Conservation (phyloP, 2,329 filamentous ascomycete species). For the Sarocladium strictum region DNA sequence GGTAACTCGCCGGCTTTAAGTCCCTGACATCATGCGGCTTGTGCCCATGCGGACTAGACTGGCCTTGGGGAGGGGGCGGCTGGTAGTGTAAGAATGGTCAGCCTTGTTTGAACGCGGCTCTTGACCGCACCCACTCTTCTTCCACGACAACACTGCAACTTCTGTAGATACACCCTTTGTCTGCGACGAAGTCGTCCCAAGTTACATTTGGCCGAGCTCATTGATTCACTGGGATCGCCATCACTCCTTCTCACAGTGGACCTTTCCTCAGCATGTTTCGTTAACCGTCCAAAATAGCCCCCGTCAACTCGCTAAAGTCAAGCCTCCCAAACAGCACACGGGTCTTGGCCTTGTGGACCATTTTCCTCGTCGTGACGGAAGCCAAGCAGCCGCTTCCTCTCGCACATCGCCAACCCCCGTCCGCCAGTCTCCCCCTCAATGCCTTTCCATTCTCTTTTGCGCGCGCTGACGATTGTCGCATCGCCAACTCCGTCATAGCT, state of each 20-base stretch:
- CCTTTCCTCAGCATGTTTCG: neutral
- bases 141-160: no score
- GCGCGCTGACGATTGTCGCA: neutral
- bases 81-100: neutral
- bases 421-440: neutral
- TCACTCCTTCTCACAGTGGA: neutral
- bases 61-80: neutral
- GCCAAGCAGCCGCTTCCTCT: conserved; percentile 1
- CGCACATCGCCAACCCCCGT: neutral
- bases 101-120: neutral
- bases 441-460: neutral
- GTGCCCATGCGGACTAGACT: neutral
- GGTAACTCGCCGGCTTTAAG: neutral
- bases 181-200: no score
- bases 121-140: no score
- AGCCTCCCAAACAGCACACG: neutral
- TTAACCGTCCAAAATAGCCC: neutral
- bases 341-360: conserved; percentile 7
- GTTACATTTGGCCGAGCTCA: neutral
- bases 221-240: neutral
- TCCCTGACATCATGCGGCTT: conserved; percentile 4
- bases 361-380: conserved; percentile 3
- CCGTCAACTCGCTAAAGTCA: neutral
- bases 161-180: no score
- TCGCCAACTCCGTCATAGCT: neutral